Evolutionary conservation across 106 monocot species (phyloP).

Genomic region (Platanthera guangdongensis): DNA sequence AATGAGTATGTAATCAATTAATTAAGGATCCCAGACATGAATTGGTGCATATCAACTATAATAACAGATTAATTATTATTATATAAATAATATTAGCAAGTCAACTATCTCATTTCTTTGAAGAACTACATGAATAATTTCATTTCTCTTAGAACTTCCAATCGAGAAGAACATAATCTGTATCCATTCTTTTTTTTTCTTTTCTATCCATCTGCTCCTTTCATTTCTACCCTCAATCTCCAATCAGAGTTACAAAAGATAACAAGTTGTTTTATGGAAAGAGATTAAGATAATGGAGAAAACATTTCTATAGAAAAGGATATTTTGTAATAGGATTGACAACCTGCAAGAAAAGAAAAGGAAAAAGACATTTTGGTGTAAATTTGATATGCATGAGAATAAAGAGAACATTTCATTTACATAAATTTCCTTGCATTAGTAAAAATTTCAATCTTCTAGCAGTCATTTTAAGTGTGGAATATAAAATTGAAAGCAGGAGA

Average conservation of each 20-base stretch:
- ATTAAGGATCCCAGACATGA: slow-evolving; percentile 36
- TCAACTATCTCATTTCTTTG: too few species aligned
- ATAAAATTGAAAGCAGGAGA: too few species aligned
- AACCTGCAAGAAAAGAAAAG: slow-evolving; percentile 57
- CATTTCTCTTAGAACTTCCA: too few species aligned
- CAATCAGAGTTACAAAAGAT: not conserved
- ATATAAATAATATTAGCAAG: too few species aligned
- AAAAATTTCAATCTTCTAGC: not conserved
- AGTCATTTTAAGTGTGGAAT: too few species aligned
- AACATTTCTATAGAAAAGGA: slow-evolving; percentile 40
- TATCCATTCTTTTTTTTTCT: too few species aligned
- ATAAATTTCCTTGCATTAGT: not conserved
- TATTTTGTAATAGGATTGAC: slow-evolving; percentile 97
- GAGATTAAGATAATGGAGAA: not conserved
- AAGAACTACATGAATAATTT: too few species aligned
- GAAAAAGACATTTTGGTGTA: not conserved
- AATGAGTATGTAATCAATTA: slow-evolving; percentile 55
- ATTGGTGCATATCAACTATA: not conserved
- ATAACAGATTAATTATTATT: too few species aligned
- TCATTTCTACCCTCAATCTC: too few species aligned
- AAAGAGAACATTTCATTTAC: not conserved
- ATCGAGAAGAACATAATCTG: too few species aligned
- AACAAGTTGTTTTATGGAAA: not conserved
- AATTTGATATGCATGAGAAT: not conserved
- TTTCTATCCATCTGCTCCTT: too few species aligned